Evolutionary conservation across 2,329 filamentous ascomycete species (phyloP), one percentile per base, ranked within the genome.

Genomic region (Aspergillus pseudoglaucus): DNA sequence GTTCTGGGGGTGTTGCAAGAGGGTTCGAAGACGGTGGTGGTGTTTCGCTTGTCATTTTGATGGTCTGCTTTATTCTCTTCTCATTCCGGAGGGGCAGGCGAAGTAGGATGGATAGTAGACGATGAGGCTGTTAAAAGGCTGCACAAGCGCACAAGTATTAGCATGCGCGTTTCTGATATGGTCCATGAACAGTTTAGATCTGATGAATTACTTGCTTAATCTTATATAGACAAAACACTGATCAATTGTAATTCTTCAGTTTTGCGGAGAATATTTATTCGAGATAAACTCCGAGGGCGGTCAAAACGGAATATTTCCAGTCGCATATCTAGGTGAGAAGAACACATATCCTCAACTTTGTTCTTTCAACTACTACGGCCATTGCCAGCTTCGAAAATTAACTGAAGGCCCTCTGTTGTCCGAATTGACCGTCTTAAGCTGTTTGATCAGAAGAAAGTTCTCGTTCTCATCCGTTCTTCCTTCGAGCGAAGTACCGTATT

Each of bases 31-130:
- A 43, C n/a, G 39, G 25, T 32, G 47, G 46, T 14, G 50, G 23
- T 43, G 45, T 35, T 44, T 33, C 44, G 33, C 23, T 15, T 33
- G 55, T n/a, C 58, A 59, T 60, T 44, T 22, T 53, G 47, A 30
- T 17, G 20, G 32, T 50, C 40, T 46, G 22, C 14, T 14, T 17
- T 18, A n/a, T n/a, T 35, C 15, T 14, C 7, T 35, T 37, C 5
- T 18, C 9, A 37, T n/a, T 37, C 14, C 7, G n/a, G 33, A 37
- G n/a, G 33, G 33, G 6, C 7, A 39, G 8, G 37, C 33, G n/a
- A 22, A n/a, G 12, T 27, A n/a, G 22, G 22, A 41, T 41, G 17
- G 22, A 41, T 41, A 7, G 33, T 35, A 15, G 33, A 17, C 33
- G 33, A 35, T 7, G 14, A 15, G 8, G 15, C 14, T 35, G 33